A percentile compares a stretch with the other conserved stretches of the same genome.
Evolutionary conservation across 2,329 filamentous ascomycete genomes (phyloP).

Genomic region (Ophiosphaerella narmari): DNA sequence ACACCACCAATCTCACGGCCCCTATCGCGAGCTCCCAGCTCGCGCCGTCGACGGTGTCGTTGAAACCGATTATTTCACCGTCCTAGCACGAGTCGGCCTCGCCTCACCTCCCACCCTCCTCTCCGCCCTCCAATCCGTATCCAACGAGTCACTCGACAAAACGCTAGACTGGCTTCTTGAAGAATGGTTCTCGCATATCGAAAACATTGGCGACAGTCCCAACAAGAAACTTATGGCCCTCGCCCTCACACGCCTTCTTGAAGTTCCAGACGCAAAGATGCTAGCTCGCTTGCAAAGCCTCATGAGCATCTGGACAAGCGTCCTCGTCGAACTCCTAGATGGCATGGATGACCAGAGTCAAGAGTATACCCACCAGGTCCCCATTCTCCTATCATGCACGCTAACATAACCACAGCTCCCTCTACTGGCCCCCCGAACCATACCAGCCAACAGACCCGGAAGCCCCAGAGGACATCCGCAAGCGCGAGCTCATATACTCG

Average conservation of each 20-base stretch:
- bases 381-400: not conserved
- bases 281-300: slow-evolving; percentile 71
- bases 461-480: slow-evolving; percentile 52
- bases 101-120: slow-evolving; percentile 72
- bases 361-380: slow-evolving; percentile 32
- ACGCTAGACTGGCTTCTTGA: slow-evolving; percentile 56
- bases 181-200: slow-evolving; percentile 70
- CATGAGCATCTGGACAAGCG: slow-evolving; percentile 74
- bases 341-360: slow-evolving; percentile 55
- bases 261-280: slow-evolving; percentile 64
- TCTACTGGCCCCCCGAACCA: slow-evolving; percentile 48
- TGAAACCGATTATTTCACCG: slow-evolving; percentile 82
- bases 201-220: slow-evolving; percentile 67
- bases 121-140: slow-evolving; percentile 52
- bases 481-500: slow-evolving; percentile 57
- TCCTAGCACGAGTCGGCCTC: slow-evolving; percentile 78
- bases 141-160: slow-evolving; percentile 31
- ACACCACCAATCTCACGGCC: slow-evolving; percentile 80
- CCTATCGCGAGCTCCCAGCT: slow-evolving; percentile 65
- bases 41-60: slow-evolving; percentile 74
- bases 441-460: slow-evolving; percentile 40
- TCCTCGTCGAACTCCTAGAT: slow-evolving; percentile 69
- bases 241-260: slow-evolving; percentile 72
- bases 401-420: slow-evolving; percentile 32
- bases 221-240: slow-evolving; percentile 74